These are phyloP conservation scores for Candida stauntonica DNA, from an alignment of 805 yeast species.

Conservation along the genomic window DNA sequence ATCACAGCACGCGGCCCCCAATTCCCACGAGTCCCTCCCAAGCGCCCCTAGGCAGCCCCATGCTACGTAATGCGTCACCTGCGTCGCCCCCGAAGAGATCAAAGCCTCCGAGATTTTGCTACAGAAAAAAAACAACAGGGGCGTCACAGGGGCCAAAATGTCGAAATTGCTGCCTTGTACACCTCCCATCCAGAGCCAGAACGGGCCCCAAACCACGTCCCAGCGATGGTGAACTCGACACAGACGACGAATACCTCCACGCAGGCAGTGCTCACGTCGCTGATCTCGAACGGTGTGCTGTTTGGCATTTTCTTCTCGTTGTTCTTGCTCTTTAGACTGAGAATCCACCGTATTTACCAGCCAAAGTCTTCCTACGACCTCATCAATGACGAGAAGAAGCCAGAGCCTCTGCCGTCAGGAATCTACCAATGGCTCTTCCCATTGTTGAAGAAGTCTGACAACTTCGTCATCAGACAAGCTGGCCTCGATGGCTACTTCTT, in stretches of 20 bases:
- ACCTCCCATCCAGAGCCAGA: too few species aligned
- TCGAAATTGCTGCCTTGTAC: too few species aligned
- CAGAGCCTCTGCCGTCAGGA: slow-evolving; percentile 70
- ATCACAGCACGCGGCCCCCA: too few species aligned
- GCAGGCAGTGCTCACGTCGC: slow-evolving; percentile 67
- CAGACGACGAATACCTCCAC: slow-evolving; percentile 48
- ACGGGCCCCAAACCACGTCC: too few species aligned
- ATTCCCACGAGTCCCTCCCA: too few species aligned
- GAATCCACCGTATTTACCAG: slow-evolving; percentile 70
- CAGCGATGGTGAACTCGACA: slow-evolving; percentile 13
- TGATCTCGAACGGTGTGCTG: slow-evolving; percentile 62
- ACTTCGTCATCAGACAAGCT: slow-evolving; percentile 76
- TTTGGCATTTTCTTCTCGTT: slow-evolving; percentile 56
- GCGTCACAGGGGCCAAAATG: too few species aligned
- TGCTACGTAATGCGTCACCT: not conserved
- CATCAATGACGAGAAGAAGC: slow-evolving; percentile 55
- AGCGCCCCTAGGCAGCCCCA: too few species aligned
- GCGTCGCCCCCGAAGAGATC: too few species aligned
- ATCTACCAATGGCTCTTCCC: slow-evolving; percentile 66
- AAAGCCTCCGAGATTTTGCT: too few species aligned
- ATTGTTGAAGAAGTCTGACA: slow-evolving; percentile 60
- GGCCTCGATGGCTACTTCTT: slow-evolving; percentile 96
- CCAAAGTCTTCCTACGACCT: slow-evolving; percentile 71
- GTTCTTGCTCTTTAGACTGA: slow-evolving; percentile 63
- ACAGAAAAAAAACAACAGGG: too few species aligned